Evolutionary conservation across 192 early-diverging fungal genomes (phyloP).

Genomic region (Backusella luteola): DNA sequence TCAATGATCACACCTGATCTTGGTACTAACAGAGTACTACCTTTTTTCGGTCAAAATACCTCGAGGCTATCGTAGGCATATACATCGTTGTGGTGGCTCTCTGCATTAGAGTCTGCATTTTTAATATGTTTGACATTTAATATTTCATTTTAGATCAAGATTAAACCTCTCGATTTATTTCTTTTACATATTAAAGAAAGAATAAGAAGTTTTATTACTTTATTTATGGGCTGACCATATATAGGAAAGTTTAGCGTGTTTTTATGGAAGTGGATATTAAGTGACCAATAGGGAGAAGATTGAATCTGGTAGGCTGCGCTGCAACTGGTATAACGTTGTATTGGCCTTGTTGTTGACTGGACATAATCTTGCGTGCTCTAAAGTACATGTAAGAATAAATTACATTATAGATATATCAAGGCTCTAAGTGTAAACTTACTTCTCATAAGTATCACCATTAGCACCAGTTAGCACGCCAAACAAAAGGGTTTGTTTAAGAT

Average conservation of each 20-base stretch:
- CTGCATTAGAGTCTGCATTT: too few species aligned
- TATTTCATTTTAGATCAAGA: too few species aligned
- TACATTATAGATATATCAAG: neutral
- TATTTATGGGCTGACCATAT: neutral
- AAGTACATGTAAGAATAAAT: neutral
- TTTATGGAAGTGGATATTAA: constrained; percentile 1
- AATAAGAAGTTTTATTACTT: neutral
- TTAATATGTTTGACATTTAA: too few species aligned
- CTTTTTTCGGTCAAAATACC: too few species aligned
- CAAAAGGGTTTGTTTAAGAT: constrained; percentile 50
- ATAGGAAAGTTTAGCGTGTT: neutral
- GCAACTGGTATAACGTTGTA: constrained; percentile 57
- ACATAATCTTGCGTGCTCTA: constrained; percentile 12
- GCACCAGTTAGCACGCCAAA: constrained; percentile 51
- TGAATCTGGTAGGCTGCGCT: constrained; percentile 51
- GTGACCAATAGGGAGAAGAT: constrained; percentile 57
- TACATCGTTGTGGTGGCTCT: too few species aligned
- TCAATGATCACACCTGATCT: too few species aligned
- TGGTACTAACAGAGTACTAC: too few species aligned
- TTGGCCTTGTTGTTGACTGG: constrained; percentile 41
- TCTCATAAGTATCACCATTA: constrained; percentile 40
- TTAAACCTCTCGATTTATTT: too few species aligned
- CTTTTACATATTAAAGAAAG: neutral
- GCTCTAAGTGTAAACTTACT: constrained; percentile 39
- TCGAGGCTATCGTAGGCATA: too few species aligned